Percentiles rank a stretch among this genome's conserved stretches.
Conservation (phyloP, 2,329 filamentous ascomycete genomes). For the Sarocladium brachiariae region DNA sequence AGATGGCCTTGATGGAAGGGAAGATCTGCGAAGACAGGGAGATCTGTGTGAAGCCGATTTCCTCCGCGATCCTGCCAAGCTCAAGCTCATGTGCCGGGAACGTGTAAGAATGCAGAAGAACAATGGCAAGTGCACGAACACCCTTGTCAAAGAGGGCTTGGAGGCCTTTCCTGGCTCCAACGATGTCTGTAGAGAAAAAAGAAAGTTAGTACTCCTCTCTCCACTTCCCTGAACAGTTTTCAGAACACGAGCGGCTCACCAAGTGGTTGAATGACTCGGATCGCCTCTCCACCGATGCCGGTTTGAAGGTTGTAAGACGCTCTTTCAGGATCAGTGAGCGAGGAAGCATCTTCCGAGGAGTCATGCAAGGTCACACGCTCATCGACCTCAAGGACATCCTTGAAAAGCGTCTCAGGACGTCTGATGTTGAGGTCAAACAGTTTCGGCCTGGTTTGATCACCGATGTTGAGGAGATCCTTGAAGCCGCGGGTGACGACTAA, state of each 20-base stretch:
- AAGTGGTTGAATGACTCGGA: constrained; percentile 50
- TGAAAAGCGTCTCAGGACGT: constrained; percentile 81
- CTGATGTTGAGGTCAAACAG: constrained; percentile 87
- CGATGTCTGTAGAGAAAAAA: too few relatives aligned
- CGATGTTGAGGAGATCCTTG: constrained; percentile 79
- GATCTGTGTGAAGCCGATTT: constrained; percentile 70
- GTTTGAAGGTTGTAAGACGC: constrained; percentile 52
- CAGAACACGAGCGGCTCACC: neutral
- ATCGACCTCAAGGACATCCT: constrained; percentile 78
- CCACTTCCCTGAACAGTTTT: too few relatives aligned
- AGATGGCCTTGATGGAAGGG: constrained; percentile 38
- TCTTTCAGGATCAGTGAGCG: constrained; percentile 35
- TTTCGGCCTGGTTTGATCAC: constrained; percentile 80
- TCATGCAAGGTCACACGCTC: constrained; percentile 88
- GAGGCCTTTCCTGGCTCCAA: constrained; percentile 47
- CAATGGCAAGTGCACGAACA: constrained; percentile 77
- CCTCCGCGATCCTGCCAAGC: constrained; percentile 66
- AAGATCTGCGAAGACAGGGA: constrained; percentile 41
- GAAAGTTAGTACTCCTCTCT: too few relatives aligned
- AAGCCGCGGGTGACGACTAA: constrained; percentile 84
- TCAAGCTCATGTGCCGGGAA: constrained; percentile 79
- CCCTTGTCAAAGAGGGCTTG: constrained; percentile 57
- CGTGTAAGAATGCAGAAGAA: constrained; percentile 87
- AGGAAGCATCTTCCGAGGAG: constrained; percentile 77
- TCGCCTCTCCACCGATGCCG: constrained; percentile 61